Conservation (phyloP, 495 filamentous ascomycete species). For the Penicillium psychrofluorescens region DNA sequence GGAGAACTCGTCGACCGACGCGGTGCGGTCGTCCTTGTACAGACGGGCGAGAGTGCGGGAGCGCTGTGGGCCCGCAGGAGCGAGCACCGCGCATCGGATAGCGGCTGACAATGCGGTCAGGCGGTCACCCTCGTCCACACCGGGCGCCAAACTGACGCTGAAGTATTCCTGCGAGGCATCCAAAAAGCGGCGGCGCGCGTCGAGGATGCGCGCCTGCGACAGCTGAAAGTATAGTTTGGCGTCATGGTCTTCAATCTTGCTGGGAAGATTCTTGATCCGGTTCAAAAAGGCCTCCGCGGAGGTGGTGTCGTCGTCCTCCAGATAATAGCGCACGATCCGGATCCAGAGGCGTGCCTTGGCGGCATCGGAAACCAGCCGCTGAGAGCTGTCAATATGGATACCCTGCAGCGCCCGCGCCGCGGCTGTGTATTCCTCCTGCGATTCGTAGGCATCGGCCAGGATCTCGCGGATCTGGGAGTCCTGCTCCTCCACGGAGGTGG, state of each 20-base stretch:
- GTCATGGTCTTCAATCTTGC: constrained; percentile 64
- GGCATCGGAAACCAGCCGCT: constrained; percentile 70
- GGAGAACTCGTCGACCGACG: constrained; percentile 66
- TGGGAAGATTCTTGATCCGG: constrained; percentile 84
- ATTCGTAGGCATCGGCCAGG: constrained; percentile 76
- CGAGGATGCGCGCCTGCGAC: constrained; percentile 85
- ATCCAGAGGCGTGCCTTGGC: constrained; percentile 81
- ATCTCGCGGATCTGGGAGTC: constrained; percentile 71
- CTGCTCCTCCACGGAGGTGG: constrained; percentile 78
- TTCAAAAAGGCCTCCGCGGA: constrained; percentile 81
- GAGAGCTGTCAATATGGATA: constrained; percentile 81
- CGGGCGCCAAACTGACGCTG: constrained; percentile 64
- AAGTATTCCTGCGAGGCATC: constrained; percentile 84
- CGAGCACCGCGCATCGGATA: constrained; percentile 92
- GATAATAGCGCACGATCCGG: constrained; percentile 86
- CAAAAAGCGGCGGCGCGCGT: constrained; percentile 85
- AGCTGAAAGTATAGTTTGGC: constrained; percentile 79
- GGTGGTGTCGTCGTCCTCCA: constrained; percentile 90
- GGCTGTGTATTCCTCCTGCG: constrained; percentile 67
- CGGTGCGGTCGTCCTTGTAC: constrained; percentile 88
- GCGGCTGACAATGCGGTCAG: constrained; percentile 77
- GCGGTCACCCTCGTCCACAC: constrained; percentile 78
- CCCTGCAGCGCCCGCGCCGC: constrained; percentile 73
- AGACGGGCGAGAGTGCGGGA: constrained; percentile 70
- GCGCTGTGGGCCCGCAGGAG: constrained; percentile 81